Evolutionary conservation across 352 stramenopile genomes (phyloP), one percentile per base, ranked within the genome.

Genomic region (Globisporangium mamillatum): DNA sequence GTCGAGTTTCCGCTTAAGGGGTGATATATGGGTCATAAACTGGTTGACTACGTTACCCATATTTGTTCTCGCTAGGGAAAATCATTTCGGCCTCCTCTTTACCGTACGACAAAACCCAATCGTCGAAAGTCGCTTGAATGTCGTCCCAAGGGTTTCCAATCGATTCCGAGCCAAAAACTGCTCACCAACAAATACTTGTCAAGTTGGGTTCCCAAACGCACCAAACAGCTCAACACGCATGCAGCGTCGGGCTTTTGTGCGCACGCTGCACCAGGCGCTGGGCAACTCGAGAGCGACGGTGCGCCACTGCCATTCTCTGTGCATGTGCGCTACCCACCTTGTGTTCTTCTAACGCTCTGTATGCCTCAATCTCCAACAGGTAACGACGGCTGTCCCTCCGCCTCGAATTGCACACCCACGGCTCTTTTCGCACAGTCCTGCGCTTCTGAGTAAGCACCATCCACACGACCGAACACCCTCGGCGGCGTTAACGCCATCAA

Each of bases 191-290:
- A 7, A 54, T 54, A 32, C 27, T 32, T 32, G 27, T 32, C 27
- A 32, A 32, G 4, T 32, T 0, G 27, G 27, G 3, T 32, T 32
- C 27, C 3, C 27, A 32, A 32, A 32, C 27, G 27, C 27, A 32
- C 27, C 27, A 32, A 32, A 32, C 27, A 32, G 5, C 46, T 6
- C 14, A 52, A 54, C 46, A 46, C 10, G 1, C 55, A 61, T 59
- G 29, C 32, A 34, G n/a, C 61, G 50, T 6, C 48, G 61, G 25
- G 63, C 54, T n/a, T 53, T 68, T 20, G 54, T 63, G 63, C 52
- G 50, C 52, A 56, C 36, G 10, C 52, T 56, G 50, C 63, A 55
- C 32, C 61, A 66, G 34, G 61, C 48, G 34, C 22, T 56, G 27
- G 27, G 20, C 55, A 6, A 8, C 29, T 9, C 55, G 4, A 27